A percentile compares a stretch with the other conserved stretches of the same genome.
Evolutionary conservation across 2,329 filamentous ascomycete genomes (phyloP).

Genomic region (Rutstroemia sp.): DNA sequence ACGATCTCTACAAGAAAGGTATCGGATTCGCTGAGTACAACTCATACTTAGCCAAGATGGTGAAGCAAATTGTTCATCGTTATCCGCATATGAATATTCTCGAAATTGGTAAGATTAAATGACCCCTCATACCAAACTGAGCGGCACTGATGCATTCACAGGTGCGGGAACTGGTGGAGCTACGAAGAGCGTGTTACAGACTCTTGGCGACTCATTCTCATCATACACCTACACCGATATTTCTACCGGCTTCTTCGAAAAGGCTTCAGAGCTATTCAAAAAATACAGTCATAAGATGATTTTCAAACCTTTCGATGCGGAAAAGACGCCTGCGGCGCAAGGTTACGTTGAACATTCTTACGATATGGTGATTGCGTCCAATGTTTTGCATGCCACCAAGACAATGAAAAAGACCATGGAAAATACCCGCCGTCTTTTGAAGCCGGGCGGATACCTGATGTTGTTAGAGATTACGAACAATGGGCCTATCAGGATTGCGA

Average conservation of each 20-base stretch:
- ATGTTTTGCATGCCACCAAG: slow-evolving; percentile 34
- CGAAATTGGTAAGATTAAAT: neutral
- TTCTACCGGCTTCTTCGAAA: neutral
- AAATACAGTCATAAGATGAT: too few relatives aligned
- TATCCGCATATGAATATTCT: neutral
- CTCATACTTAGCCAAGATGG: slow-evolving; percentile 4
- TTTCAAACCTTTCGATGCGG: slow-evolving; percentile 30
- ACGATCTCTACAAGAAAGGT: slow-evolving; percentile 15
- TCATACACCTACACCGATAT: slow-evolving; percentile 4
- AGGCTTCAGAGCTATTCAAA: neutral
- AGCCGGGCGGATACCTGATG: slow-evolving; percentile 37
- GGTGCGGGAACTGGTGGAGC: slow-evolving; percentile 24
- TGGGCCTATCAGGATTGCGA: neutral
- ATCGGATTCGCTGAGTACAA: slow-evolving; percentile 6
- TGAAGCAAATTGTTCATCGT: neutral
- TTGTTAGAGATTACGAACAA: slow-evolving; percentile 15
- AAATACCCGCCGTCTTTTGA: slow-evolving; percentile 33
- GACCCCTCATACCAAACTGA: too few relatives aligned
- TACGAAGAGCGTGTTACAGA: slow-evolving; percentile 13
- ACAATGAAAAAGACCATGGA: slow-evolving; percentile 21
- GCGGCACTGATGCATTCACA: slow-evolving; percentile 7
- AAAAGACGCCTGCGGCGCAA: slow-evolving; percentile 24
- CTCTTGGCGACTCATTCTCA: neutral
- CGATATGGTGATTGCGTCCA: slow-evolving; percentile 34
- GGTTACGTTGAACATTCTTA: slow-evolving; percentile 28